Evolutionary conservation across 768 basidiomycete genomes (phyloP).

Genomic region (Lactifluus volemus): DNA sequence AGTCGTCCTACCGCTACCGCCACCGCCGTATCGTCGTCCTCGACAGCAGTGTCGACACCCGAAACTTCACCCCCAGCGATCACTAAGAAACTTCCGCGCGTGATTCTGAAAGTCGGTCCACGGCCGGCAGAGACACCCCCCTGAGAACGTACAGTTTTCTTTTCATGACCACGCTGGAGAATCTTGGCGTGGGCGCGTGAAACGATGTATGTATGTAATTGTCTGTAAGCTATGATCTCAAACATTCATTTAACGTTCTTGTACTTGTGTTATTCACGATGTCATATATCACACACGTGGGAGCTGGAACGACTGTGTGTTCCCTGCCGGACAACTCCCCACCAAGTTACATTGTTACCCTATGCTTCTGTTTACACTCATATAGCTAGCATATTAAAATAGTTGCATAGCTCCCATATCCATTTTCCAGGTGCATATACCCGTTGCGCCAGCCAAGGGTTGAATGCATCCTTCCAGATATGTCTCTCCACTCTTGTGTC

Average conservation of each 20-base stretch:
- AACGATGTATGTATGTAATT: not conserved
- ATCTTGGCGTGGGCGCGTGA: not conserved
- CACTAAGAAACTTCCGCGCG: conserved; percentile 17
- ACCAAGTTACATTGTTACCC: too few species aligned
- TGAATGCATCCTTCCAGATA: too few species aligned
- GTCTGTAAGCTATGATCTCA: not conserved
- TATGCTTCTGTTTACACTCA: too few species aligned
- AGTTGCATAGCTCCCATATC: too few species aligned
- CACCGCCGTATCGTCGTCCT: not conserved
- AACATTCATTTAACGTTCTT: too few species aligned
- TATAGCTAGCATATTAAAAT: too few species aligned
- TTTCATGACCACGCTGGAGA: not conserved
- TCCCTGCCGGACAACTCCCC: too few species aligned
- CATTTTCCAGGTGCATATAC: too few species aligned
- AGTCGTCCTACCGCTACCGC: not conserved
- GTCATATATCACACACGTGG: too few species aligned
- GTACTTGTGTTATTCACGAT: too few species aligned
- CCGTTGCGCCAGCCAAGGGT: too few species aligned
- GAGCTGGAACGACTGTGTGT: too few species aligned
- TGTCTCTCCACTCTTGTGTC: not conserved
- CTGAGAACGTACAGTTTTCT: not conserved
- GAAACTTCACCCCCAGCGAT: not conserved
- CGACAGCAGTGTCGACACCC: conserved; percentile 1
- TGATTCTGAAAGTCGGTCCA: conserved; percentile 18
- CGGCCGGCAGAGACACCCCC: not conserved